Evolutionary conservation across 345 rosid species (phyloP).

Genomic region (Rhizophora mangle): DNA sequence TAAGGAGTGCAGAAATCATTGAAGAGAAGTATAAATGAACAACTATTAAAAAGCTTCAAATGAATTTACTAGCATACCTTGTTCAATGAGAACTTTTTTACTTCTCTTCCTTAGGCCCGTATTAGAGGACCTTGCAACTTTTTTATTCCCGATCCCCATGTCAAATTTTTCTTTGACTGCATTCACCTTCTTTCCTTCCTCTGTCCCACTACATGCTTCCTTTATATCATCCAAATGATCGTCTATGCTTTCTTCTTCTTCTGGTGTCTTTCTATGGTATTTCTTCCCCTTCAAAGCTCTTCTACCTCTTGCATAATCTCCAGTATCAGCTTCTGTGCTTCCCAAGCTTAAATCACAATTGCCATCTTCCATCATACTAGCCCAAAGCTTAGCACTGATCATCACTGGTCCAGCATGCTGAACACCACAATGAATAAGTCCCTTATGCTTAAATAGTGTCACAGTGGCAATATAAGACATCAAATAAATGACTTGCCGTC

Average conservation of each 20-base stretch:
- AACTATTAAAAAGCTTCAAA: not conserved
- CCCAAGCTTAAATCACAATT: conserved; percentile 69
- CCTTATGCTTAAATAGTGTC: not conserved
- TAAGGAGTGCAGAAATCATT: too few species aligned
- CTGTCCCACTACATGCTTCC: conserved; percentile 84
- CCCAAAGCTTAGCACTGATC: conserved; percentile 56
- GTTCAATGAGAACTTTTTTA: conserved; percentile 50
- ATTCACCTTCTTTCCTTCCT: conserved; percentile 55
- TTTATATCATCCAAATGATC: conserved; percentile 62
- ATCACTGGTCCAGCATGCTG: conserved; percentile 66
- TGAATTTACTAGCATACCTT: conserved; percentile 39
- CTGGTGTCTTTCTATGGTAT: conserved; percentile 40
- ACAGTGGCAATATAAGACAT: conserved; percentile 4
- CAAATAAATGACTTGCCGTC: conserved; percentile 46
- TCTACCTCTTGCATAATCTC: conserved; percentile 38
- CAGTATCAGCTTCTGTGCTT: conserved; percentile 71
- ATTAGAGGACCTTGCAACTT: conserved; percentile 31
- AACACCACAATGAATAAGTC: conserved; percentile 28
- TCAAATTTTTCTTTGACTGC: conserved; percentile 43
- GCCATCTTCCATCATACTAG: conserved; percentile 56
- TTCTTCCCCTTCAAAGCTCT: conserved; percentile 45
- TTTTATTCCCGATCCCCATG: conserved; percentile 25
- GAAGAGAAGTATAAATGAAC: too few species aligned
- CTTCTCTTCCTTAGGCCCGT: conserved; percentile 27
- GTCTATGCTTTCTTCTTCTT: conserved; percentile 43